Percentiles rank a stretch among this genome's conserved stretches.
Evolutionary conservation across 1,139 yeast species (phyloP).

Genomic region (Barnettozyma hawaiiensis): DNA sequence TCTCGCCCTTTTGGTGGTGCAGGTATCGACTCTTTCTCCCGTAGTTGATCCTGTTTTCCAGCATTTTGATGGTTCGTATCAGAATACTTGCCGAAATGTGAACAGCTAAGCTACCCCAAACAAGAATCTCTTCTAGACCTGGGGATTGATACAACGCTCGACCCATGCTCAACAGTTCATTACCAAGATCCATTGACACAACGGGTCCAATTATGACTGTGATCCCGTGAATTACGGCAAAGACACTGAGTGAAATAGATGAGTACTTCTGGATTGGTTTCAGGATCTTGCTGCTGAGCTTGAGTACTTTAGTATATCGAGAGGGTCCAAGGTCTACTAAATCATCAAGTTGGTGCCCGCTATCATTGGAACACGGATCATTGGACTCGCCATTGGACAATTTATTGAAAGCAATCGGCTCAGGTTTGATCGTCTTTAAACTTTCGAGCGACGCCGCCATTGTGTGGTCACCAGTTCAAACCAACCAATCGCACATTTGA

Average conservation of each 20-base stretch:
- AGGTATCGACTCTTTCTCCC: slow-evolving; percentile 15
- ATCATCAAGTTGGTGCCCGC: neutral
- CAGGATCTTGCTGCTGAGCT: slow-evolving; percentile 4
- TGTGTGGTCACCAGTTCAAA: no score
- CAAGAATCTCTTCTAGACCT: slow-evolving; percentile 41
- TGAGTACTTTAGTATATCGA: neutral
- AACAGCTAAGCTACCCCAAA: slow-evolving; percentile 41
- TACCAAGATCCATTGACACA: slow-evolving; percentile 40
- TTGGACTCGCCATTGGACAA: neutral
- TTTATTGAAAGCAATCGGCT: neutral
- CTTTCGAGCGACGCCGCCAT: neutral
- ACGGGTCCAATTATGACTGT: slow-evolving; percentile 55
- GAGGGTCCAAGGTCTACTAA: neutral
- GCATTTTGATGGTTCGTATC: slow-evolving; percentile 37
- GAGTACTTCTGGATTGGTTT: slow-evolving; percentile 49
- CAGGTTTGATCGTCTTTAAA: neutral
- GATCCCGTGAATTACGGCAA: slow-evolving; percentile 52
- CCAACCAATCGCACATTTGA: neutral
- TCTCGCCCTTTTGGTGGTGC: slow-evolving; percentile 8
- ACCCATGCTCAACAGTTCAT: slow-evolving; percentile 55
- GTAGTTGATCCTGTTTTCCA: slow-evolving; percentile 27
- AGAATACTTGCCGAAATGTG: slow-evolving; percentile 54
- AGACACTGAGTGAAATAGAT: slow-evolving; percentile 52
- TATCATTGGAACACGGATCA: neutral
- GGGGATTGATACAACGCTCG: slow-evolving; percentile 58